Conservation (phyloP, 2,329 filamentous ascomycete species). For the Scedosporium apiospermum region DNA sequence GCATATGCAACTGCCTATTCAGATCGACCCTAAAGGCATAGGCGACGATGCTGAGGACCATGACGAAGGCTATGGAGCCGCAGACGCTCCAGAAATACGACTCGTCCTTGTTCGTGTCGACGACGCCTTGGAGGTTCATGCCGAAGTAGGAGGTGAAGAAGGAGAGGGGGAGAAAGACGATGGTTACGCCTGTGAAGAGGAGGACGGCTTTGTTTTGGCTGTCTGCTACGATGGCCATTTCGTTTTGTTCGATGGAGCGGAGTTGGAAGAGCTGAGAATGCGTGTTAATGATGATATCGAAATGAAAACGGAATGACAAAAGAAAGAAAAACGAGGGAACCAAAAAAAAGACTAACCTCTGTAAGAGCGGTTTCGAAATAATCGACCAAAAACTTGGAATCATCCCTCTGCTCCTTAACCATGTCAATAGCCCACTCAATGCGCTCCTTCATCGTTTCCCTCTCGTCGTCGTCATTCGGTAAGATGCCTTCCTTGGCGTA, state of each 20-base stretch:
- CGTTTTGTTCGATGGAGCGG: slow-evolving; percentile 7
- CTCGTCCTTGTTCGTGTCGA: neutral
- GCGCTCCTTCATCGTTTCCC: slow-evolving; percentile 44
- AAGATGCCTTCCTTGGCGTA: neutral
- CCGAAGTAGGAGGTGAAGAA: slow-evolving; percentile 58
- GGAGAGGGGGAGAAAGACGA: slow-evolving; percentile 53
- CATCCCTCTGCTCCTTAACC: slow-evolving; percentile 58
- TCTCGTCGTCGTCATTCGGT: slow-evolving; percentile 28
- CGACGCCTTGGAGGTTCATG: slow-evolving; percentile 35
- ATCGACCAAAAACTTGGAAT: slow-evolving; percentile 54
- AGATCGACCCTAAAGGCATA: neutral
- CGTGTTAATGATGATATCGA: neutral
- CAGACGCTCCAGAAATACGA: neutral
- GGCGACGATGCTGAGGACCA: neutral
- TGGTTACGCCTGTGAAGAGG: slow-evolving; percentile 55
- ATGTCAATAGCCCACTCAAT: slow-evolving; percentile 49
- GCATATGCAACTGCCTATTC: neutral
- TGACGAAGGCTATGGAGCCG: neutral
- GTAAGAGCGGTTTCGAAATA: slow-evolving; percentile 32
- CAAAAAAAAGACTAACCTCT: neutral
- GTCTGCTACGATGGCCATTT: slow-evolving; percentile 46
- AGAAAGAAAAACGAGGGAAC: neutral
- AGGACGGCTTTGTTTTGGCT: slow-evolving; percentile 54
- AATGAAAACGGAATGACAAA: no score
- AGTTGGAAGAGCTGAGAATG: slow-evolving; percentile 4